phyloP scores from a whole-genome alignment of 345 rosid genomes.

The Pistacia atlantica region DNA sequence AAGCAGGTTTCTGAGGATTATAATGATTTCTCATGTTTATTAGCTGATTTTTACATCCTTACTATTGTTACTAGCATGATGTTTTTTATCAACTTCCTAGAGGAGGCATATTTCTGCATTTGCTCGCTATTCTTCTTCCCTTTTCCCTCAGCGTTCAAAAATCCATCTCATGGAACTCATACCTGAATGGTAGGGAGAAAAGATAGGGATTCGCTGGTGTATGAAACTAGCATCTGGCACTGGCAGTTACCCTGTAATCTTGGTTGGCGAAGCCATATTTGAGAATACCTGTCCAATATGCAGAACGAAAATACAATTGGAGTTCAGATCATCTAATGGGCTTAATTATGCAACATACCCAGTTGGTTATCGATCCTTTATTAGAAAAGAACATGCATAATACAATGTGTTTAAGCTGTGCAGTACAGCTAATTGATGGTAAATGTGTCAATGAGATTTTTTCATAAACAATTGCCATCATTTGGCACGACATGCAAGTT shows the following conservation, averaged over 20 bases:
- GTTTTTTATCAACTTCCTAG: no score
- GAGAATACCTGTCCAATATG: neutral
- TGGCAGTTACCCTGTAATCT: neutral
- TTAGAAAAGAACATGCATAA: neutral
- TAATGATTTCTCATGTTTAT: slow-evolving; percentile 3
- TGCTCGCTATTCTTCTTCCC: neutral
- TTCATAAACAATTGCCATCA: neutral
- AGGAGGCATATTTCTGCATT: neutral
- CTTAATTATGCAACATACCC: neutral
- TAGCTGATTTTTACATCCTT: neutral
- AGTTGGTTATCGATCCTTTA: neutral
- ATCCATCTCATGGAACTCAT: slow-evolving; percentile 9
- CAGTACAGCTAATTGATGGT: neutral
- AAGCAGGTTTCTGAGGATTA: slow-evolving; percentile 13
- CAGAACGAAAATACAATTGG: neutral
- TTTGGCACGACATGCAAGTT: neutral
- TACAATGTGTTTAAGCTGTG: slow-evolving; percentile 1
- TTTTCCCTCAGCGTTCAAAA: neutral
- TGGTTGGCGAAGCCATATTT: neutral
- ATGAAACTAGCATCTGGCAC: neutral
- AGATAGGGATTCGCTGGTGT: neutral
- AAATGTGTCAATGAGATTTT: neutral
- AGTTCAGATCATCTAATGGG: neutral
- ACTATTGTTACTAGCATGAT: neutral
- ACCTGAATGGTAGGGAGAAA: neutral